Evolutionary conservation across 2,329 filamentous ascomycete genomes (phyloP), one percentile per base, ranked within the genome.

Genomic region (Cercospora citrullina): DNA sequence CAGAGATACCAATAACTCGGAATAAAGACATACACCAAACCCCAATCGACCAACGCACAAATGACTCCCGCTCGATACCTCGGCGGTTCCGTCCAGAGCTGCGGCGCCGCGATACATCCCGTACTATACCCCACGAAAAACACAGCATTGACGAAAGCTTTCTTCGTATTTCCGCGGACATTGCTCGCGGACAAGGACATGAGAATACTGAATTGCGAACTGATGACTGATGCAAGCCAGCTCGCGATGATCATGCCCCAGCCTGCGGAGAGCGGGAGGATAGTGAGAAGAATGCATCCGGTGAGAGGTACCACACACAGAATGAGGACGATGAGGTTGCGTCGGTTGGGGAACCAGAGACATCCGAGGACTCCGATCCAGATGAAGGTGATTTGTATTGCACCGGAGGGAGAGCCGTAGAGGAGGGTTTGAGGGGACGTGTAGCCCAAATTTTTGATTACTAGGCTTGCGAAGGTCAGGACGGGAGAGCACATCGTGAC

Each of bases 161-260:
- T 80, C 71, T 85, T 86, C 1, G 84, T 85, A 72, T 85, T 85
- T 0, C 84, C 83, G 62, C 84, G 83, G 28, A 85, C 79, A 64
- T 85, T 85, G 3, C 83, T 85, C 0, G 83, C 82, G 1, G 77
- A 79, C 1, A 85, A 77, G 1, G 78, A 81, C 8, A 84, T 77
- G 0, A 83, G 77, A 23, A 83, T 79, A 53, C 66, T 3, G 79
- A 80, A 79, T 79, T 80, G 33, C 77, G 73, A 30, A 79, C 81
- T 81, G 66, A 84, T 83, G 63, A 80, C 81, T 1, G 81, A 82
- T 28, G 81, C 77, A 28, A 85, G 75, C 84, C 84, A 86, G 0
- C 82, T 80, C 0, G 81, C 79, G 2, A 81, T 80, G 21, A 85
- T 83, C 66, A 85, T 79, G 4, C 81, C 82, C 84, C 84, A 86